phyloP scores from a whole-genome alignment of 192 early-diverging fungal genomes.

The Coemansia sp. region DNA sequence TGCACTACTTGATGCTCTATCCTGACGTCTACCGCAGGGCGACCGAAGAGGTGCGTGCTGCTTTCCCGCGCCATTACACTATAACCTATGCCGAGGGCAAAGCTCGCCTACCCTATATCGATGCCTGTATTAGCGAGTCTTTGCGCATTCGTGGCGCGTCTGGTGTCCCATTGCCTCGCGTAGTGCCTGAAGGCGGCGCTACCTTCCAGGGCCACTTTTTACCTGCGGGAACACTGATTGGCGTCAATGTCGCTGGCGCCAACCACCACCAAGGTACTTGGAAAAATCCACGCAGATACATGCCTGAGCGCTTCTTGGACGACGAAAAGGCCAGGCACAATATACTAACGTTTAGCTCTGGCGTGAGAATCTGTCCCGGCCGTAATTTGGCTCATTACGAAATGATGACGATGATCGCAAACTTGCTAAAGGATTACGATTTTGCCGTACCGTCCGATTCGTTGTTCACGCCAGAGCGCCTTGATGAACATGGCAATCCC shows the following conservation, averaged over 20 bases:
- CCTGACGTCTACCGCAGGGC: slow-evolving; percentile 22
- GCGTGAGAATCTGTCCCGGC: slow-evolving; percentile 43
- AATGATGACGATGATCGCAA: slow-evolving; percentile 29
- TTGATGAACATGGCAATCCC: slow-evolving; percentile 18
- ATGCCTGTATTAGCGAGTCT: slow-evolving; percentile 52
- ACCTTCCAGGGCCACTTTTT: slow-evolving; percentile 35
- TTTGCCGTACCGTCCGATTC: slow-evolving; percentile 14
- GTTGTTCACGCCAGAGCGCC: slow-evolving; percentile 14
- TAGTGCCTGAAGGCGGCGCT: slow-evolving; percentile 33
- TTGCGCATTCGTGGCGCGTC: slow-evolving; percentile 34
- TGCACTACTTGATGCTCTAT: slow-evolving; percentile 43
- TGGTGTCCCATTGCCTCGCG: slow-evolving; percentile 22
- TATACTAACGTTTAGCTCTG: slow-evolving; percentile 43
- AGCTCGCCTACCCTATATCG: slow-evolving; percentile 34
- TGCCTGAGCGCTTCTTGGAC: slow-evolving; percentile 40
- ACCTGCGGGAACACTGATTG: slow-evolving; percentile 24
- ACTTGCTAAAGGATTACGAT: slow-evolving; percentile 37
- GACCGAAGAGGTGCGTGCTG: slow-evolving; percentile 30
- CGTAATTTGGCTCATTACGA: slow-evolving; percentile 37
- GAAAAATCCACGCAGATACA: slow-evolving; percentile 23
- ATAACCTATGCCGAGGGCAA: slow-evolving; percentile 44
- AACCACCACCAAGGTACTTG: slow-evolving; percentile 24
- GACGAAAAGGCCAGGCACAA: slow-evolving; percentile 9
- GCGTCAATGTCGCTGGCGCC: slow-evolving; percentile 27
- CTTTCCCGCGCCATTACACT: slow-evolving; percentile 28